Conservation (phyloP, 2,329 filamentous ascomycete genomes). For the Sarocladium strictum region DNA sequence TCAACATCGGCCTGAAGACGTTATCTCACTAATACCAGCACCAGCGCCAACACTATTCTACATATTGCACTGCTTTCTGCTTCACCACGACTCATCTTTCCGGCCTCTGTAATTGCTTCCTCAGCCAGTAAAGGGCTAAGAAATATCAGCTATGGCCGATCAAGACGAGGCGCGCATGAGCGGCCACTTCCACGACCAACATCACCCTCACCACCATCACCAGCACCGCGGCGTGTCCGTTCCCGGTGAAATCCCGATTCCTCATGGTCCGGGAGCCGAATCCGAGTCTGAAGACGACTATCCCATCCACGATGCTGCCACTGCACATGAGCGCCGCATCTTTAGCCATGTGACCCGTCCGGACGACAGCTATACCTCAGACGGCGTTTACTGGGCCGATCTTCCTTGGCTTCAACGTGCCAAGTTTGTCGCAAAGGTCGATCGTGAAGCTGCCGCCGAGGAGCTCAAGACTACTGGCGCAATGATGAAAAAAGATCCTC, state of each 20-base stretch:
- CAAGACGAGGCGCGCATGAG: not conserved
- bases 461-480: constrained; percentile 63
- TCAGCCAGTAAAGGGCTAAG: not conserved
- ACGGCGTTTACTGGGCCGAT: constrained; percentile 92
- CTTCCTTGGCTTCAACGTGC: constrained; percentile 64
- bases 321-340: constrained; percentile 48
- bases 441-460: constrained; percentile 60
- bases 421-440: constrained; percentile 69
- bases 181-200: constrained; percentile 9
- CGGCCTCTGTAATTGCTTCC: not conserved
- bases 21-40: not conserved
- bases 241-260: constrained; percentile 48
- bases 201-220: constrained; percentile 14
- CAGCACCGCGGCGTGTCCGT: constrained; percentile 31
- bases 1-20: not conserved
- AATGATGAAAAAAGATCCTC: constrained; percentile 82
- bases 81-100: not conserved
- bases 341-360: constrained; percentile 80
- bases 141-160: not conserved
- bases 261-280: constrained; percentile 41
- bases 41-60: not conserved
- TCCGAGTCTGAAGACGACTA: constrained; percentile 44
- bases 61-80: not conserved
- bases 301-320: constrained; percentile 34
- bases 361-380: constrained; percentile 76